Conservation (phyloP, 2,329 filamentous ascomycete species). For the Pseudogymnoascus sp. region DNA sequence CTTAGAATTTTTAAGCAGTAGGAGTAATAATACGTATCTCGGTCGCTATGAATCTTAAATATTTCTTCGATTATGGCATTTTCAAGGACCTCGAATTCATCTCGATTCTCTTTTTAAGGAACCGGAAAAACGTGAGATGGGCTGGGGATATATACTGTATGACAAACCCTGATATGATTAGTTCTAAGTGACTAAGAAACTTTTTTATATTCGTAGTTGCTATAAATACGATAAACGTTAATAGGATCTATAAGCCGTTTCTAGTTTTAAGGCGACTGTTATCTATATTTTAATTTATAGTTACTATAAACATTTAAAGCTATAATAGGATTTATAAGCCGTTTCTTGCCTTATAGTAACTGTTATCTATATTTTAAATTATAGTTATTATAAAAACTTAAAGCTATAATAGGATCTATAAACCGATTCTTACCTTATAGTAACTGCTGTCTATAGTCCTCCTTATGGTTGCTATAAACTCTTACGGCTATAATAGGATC, state of each 20-base stretch:
- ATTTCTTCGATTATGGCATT: background rate
- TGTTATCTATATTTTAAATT: background rate
- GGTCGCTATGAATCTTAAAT: background rate
- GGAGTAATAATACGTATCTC: background rate
- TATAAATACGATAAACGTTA: background rate
- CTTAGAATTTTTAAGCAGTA: background rate
- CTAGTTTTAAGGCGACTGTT: background rate
- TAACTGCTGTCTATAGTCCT: background rate
- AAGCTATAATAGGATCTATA: background rate
- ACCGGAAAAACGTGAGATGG: background rate
- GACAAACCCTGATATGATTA: background rate
- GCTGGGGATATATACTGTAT: background rate
- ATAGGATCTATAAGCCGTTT: background rate
- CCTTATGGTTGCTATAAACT: background rate
- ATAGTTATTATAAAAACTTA: background rate
- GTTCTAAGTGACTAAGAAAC: background rate
- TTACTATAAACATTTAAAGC: background rate
- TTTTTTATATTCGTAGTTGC: background rate
- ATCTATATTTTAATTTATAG: background rate
- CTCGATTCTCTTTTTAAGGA: background rate
- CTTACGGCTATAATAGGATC: background rate
- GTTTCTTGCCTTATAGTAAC: background rate
- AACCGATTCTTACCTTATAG: background rate
- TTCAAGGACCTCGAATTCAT: background rate
- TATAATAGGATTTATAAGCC: background rate